phyloP scores from a whole-genome alignment of 371 early-diverging fungal genomes.

The Syncephalastrum contaminatum region DNA sequence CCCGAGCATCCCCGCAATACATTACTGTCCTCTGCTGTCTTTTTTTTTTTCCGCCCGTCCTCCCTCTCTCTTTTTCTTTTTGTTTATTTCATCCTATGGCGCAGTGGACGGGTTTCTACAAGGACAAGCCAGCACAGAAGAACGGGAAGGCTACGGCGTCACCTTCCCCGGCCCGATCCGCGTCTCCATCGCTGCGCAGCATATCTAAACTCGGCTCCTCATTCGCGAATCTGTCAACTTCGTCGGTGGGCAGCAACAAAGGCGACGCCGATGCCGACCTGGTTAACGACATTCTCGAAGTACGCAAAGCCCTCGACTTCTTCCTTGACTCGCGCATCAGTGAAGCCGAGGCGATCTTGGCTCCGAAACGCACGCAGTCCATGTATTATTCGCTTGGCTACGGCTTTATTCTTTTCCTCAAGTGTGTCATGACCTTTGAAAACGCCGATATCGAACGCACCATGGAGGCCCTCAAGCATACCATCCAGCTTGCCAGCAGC shows the following conservation, averaged over 20 bases:
- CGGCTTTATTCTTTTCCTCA: conserved; percentile 61
- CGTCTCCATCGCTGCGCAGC: conserved; percentile 19
- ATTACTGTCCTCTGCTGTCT: no score
- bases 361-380: conserved; percentile 39
- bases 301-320: conserved; percentile 56
- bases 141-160: no score
- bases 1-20: no score
- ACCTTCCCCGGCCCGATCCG: conserved; percentile 1
- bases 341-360: conserved; percentile 59
- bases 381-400: conserved; percentile 72
- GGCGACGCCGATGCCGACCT: conserved; percentile 6
- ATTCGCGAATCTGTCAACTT: conserved; percentile 7
- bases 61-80: no score
- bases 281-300: conserved; percentile 28
- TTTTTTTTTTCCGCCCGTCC: no score
- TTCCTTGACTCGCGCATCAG: conserved; percentile 68
- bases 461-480: conserved; percentile 53
- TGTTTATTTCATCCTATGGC: conserved; percentile 1
- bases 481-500: conserved; percentile 51
- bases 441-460: conserved; percentile 59
- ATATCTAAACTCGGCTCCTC: conserved; percentile 17
- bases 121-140: conserved; percentile 3
- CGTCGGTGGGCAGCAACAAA: neutral
- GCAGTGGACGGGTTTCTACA: conserved; percentile 14
- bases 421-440: conserved; percentile 77